Evolutionary conservation across 371 early-diverging fungal species (phyloP), one percentile per base, ranked within the genome.

Genomic region (Encephalitozoon romaleae): DNA sequence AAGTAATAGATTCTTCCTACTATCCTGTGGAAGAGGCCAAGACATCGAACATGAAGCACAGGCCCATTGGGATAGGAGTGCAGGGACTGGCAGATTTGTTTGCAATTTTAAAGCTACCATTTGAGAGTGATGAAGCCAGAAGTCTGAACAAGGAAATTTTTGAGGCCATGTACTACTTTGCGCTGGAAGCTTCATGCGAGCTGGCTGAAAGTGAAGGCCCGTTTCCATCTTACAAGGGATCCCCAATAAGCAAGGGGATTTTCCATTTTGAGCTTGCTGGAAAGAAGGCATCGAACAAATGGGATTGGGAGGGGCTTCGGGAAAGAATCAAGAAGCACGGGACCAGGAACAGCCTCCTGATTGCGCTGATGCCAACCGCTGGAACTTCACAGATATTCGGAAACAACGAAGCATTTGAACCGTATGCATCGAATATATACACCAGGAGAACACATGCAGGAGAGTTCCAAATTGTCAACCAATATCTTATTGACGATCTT

Each of bases 301-400:
- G 91, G 90, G 92, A 97, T 87, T 98, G 98, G 98, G 87, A 87
- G 26, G 85, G 81, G 0, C 87, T 98, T 26, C 88, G 94, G 38
- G 87, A 85, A n/a, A 87, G 88, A 69, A 93, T 98, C 70, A 88
- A 89, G 30, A 77, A 90, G 80, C 86, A 90, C 80, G 99, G 99
- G 73, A 90, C 94, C n/a, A 90, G 98, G 67, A 98, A 98, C 88
- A 92, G 93, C 25, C 87, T 97, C n/a, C 85, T 96, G 18, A 88
- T 96, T 4, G 95, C 97, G 9, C 95, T 95, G 2, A 98, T 98
- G 99, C 99, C 99, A 11, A 98, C 99, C 0, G 98, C 99, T 0
- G 92, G 92, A 21, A 98, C 99, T 3, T 94, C 94, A 15, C 97
- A 97, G 85, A 95, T 98, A 67, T 88, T 96, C 47, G 97, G 97